Evolutionary conservation across 441 rosid genomes (phyloP).

Genomic region (Eruca vesicaria): DNA sequence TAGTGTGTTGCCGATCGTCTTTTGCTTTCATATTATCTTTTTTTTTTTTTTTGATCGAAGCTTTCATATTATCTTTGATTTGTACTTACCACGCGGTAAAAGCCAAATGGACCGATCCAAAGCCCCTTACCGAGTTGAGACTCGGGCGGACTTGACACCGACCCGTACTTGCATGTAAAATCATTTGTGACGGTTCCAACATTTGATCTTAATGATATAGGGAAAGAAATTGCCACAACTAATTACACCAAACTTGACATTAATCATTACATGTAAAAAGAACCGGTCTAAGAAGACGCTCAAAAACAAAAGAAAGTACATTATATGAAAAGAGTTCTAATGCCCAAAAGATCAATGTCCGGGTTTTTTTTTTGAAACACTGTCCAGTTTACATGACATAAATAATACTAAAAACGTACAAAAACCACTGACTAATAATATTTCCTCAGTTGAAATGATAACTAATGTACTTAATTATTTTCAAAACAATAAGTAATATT

Average conservation of each 20-base stretch:
- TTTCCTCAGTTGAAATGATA: conserved; percentile 6
- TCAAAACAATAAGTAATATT: too few relatives aligned
- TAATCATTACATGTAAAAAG: not conserved
- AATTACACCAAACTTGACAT: conserved; percentile 1
- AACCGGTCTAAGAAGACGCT: conserved; percentile 6
- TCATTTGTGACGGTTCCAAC: not conserved
- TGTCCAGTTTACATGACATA: conserved; percentile 17
- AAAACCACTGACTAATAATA: conserved; percentile 17
- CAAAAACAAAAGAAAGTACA: conserved; percentile 4
- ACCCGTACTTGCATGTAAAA: conserved; percentile 32
- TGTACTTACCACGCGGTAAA: not conserved
- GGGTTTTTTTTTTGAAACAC: too few relatives aligned
- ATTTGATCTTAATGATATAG: not conserved
- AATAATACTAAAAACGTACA: not conserved
- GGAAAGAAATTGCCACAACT: not conserved
- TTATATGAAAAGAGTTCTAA: not conserved
- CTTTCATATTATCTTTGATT: not conserved
- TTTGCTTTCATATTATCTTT: not conserved
- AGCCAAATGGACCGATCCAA: conserved; percentile 8
- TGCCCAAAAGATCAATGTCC: conserved; percentile 8
- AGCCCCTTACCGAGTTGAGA: not conserved
- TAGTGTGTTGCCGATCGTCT: not conserved
- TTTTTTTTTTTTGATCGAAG: too few relatives aligned
- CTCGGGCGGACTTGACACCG: conserved; percentile 10
- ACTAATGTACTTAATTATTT: not conserved